Percentiles rank a stretch among this genome's conserved stretches.
Conservation (phyloP, 192 early-diverging fungal species). For the Coemansia pectinata region DNA sequence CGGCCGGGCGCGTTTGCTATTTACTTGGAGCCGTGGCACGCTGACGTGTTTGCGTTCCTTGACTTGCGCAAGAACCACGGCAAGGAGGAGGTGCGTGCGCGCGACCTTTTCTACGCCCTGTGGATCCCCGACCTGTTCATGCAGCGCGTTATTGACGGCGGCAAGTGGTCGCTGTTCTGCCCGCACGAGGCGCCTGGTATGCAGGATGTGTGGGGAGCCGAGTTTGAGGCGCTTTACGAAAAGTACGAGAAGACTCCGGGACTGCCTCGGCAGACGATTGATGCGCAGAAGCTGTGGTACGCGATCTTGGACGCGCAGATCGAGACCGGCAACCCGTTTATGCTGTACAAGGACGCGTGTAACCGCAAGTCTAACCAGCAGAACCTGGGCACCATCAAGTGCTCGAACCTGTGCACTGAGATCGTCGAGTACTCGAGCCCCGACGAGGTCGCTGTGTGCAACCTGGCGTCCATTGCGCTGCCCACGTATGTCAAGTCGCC, state of each 20-base stretch:
- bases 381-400: constrained; percentile 98
- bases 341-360: constrained; percentile 99
- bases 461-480: constrained; percentile 91
- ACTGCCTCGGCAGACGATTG: constrained; percentile 83
- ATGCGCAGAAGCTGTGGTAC: constrained; percentile 98
- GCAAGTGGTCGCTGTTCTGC: constrained; percentile 94
- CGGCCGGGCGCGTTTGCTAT: constrained; percentile 97
- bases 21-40: constrained; percentile 98
- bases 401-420: constrained; percentile 97
- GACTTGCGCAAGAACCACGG: constrained; percentile 97
- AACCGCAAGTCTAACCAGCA: constrained; percentile 99
- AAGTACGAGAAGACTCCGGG: constrained; percentile 81
- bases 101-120: constrained; percentile 95
- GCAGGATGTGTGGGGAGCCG: constrained; percentile 89
- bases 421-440: constrained; percentile 96
- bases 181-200: constrained; percentile 91
- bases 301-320: constrained; percentile 95
- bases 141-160: constrained; percentile 92
- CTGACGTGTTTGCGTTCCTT: constrained; percentile 95
- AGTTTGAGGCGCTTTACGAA: constrained; percentile 85
- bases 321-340: constrained; percentile 97
- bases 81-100: constrained; percentile 95
- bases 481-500: constrained; percentile 79
- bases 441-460: constrained; percentile 98
- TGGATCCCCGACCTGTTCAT: constrained; percentile 99